These are phyloP conservation scores for Delitschia confertaspora DNA, from an alignment of 495 filamentous ascomycete species.

Conservation along the genomic window DNA sequence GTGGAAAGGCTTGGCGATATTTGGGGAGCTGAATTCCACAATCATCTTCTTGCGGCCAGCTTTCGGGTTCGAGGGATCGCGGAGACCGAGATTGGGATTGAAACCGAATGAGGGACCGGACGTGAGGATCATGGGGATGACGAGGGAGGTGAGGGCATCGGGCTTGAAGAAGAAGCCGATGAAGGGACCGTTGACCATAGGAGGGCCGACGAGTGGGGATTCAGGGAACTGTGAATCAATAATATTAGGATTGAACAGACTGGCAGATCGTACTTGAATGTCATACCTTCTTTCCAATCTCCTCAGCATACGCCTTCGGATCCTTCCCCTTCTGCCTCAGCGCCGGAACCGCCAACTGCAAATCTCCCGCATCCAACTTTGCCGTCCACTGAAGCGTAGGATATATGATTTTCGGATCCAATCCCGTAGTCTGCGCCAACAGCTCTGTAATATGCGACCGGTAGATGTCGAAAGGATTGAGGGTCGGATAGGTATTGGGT, in stretches of 20 bases:
- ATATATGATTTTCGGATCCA: conserved; percentile 69
- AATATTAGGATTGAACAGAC: no score
- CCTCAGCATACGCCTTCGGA: no score
- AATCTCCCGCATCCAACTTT: conserved; percentile 80
- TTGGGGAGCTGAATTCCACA: conserved; percentile 66
- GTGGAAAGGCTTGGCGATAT: conserved; percentile 70
- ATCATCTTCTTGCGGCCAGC: conserved; percentile 39
- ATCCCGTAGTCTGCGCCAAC: conserved; percentile 58
- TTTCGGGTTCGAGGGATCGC: conserved; percentile 28
- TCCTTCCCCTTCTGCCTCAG: conserved; percentile 71
- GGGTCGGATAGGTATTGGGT: conserved; percentile 44
- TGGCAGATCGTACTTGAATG: background rate
- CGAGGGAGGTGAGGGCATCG: conserved; percentile 34
- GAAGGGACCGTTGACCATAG: conserved; percentile 53
- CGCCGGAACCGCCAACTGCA: conserved; percentile 69
- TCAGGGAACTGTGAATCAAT: conserved; percentile 54
- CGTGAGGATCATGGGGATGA: conserved; percentile 41
- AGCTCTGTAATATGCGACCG: conserved; percentile 69
- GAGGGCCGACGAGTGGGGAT: conserved; percentile 64
- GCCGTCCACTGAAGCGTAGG: conserved; percentile 70
- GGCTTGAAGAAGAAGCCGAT: conserved; percentile 70
- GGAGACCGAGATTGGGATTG: conserved; percentile 32
- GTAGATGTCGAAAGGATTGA: conserved; percentile 85
- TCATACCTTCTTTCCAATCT: background rate
- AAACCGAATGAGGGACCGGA: conserved; percentile 36